A percentile compares a stretch with the other conserved stretches of the same genome.
Conservation (phyloP, 306 rosid genomes). For the Delonix regia region DNA sequence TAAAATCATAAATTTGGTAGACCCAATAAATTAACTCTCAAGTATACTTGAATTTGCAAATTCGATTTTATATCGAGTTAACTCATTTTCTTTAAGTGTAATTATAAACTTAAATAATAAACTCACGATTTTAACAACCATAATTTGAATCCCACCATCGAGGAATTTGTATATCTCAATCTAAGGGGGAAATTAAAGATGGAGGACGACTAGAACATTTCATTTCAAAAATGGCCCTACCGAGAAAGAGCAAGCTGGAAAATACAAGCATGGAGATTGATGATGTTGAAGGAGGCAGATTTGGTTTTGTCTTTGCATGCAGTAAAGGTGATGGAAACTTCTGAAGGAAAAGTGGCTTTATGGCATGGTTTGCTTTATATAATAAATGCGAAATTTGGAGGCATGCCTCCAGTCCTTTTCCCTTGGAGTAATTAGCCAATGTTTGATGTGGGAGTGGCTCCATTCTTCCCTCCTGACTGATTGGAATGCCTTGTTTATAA, state of each 20-base stretch:
- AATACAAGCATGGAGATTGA: not conserved
- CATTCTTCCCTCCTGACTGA: not conserved
- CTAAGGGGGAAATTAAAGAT: not conserved
- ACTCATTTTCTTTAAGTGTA: too few species aligned
- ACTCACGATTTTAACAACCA: too few species aligned
- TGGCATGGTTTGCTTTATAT: conserved; percentile 21
- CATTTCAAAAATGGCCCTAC: not conserved
- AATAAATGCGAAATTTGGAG: conserved; percentile 41
- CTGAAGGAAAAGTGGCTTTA: not conserved
- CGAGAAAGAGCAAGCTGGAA: not conserved
- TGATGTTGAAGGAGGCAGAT: not conserved
- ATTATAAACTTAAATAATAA: too few species aligned
- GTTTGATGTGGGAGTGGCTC: not conserved
- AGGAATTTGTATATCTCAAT: too few species aligned
- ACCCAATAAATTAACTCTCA: too few species aligned
- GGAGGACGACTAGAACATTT: too few species aligned
- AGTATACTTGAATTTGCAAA: too few species aligned
- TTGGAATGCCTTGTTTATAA: not conserved
- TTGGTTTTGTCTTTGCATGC: not conserved
- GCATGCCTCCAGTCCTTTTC: not conserved
- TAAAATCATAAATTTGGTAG: too few species aligned
- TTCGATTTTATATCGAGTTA: too few species aligned
- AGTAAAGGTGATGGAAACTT: not conserved
- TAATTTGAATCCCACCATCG: too few species aligned
- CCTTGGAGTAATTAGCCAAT: not conserved